A percentile compares a stretch with the other conserved stretches of the same genome.
These are phyloP conservation scores for Pythium inflatum DNA, from an alignment of 352 stramenopile species.

Conservation along the genomic window DNA sequence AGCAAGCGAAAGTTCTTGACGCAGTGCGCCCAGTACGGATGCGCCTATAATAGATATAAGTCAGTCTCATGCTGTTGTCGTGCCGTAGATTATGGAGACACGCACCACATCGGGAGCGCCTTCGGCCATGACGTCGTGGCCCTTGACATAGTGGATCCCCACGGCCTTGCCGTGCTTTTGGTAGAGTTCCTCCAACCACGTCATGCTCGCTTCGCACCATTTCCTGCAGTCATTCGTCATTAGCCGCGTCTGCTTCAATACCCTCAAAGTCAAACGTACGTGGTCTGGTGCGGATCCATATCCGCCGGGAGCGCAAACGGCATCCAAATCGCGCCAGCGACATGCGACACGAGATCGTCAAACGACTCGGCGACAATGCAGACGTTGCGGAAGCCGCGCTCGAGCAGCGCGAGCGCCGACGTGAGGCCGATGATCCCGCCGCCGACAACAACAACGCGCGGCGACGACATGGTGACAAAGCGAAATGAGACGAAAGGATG, in stretches of 20 bases:
- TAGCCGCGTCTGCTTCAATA: not conserved
- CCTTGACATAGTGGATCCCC: conserved; percentile 60
- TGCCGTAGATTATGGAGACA: too few relatives aligned
- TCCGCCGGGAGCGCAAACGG: conserved; percentile 59
- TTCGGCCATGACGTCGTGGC: conserved; percentile 48
- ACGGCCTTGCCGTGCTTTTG: conserved; percentile 43
- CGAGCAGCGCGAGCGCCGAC: conserved; percentile 63
- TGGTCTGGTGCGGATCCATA: conserved; percentile 41
- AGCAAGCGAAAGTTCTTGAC: conserved; percentile 62
- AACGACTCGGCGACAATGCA: conserved; percentile 55
- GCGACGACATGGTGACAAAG: not conserved
- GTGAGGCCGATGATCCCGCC: conserved; percentile 73
- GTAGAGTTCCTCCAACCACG: conserved; percentile 53
- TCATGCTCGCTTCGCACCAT: conserved; percentile 71
- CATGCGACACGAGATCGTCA: conserved; percentile 66
- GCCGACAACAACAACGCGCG: conserved; percentile 57
- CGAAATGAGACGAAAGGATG: not conserved
- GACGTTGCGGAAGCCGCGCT: conserved; percentile 51
- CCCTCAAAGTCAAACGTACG: conserved; percentile 27
- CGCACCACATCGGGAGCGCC: conserved; percentile 42
- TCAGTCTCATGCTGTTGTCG: too few relatives aligned
- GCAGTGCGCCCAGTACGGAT: conserved; percentile 74
- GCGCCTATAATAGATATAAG: conserved; percentile 15
- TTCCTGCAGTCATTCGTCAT: conserved; percentile 33
- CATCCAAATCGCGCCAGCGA: conserved; percentile 76